Conservation (phyloP, 768 basidiomycete genomes). For the Suillus decipiens region DNA sequence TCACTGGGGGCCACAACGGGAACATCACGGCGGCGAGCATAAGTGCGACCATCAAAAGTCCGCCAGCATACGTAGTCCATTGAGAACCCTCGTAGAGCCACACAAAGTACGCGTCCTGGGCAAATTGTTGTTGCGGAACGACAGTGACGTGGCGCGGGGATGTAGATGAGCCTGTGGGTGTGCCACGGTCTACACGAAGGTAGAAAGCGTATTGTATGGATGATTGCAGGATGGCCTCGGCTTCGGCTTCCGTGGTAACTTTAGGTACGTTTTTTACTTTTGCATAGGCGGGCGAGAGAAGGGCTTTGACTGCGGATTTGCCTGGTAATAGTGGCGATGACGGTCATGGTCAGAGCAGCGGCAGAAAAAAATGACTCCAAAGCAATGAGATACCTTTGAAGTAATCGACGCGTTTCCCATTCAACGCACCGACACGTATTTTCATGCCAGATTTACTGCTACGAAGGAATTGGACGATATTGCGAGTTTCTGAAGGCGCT, state of each 20-base stretch:
- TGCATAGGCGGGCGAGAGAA: slow-evolving; percentile 88
- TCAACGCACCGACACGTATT: slow-evolving; percentile 84
- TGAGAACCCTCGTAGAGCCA: slow-evolving; percentile 98
- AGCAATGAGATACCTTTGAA: slow-evolving; percentile 75
- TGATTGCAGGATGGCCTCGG: slow-evolving; percentile 60
- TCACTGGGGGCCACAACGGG: slow-evolving; percentile 93
- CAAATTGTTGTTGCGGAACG: slow-evolving; percentile 78
- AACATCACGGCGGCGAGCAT: slow-evolving; percentile 99
- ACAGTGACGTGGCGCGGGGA: slow-evolving; percentile 73
- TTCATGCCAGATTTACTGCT: slow-evolving; percentile 87
- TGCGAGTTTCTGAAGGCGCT: slow-evolving; percentile 78
- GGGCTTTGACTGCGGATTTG: slow-evolving; percentile 88
- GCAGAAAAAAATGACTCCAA: slow-evolving; percentile 5
- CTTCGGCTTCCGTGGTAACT: slow-evolving; percentile 76
- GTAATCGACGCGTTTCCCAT: slow-evolving; percentile 95
- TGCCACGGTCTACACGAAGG: slow-evolving; percentile 86
- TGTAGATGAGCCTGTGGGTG: slow-evolving; percentile 46
- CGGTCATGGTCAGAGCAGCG: slow-evolving; percentile 2
- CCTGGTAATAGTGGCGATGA: slow-evolving; percentile 54
- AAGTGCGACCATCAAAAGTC: slow-evolving; percentile 85
- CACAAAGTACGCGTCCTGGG: slow-evolving; percentile 83
- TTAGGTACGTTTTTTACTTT: slow-evolving; percentile 82
- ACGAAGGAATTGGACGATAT: slow-evolving; percentile 85
- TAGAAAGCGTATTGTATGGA: slow-evolving; percentile 88
- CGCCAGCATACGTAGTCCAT: slow-evolving; percentile 90